Conservation (phyloP, 1,284 basidiomycete genomes). For the Fomitopsis pinicola region DNA sequence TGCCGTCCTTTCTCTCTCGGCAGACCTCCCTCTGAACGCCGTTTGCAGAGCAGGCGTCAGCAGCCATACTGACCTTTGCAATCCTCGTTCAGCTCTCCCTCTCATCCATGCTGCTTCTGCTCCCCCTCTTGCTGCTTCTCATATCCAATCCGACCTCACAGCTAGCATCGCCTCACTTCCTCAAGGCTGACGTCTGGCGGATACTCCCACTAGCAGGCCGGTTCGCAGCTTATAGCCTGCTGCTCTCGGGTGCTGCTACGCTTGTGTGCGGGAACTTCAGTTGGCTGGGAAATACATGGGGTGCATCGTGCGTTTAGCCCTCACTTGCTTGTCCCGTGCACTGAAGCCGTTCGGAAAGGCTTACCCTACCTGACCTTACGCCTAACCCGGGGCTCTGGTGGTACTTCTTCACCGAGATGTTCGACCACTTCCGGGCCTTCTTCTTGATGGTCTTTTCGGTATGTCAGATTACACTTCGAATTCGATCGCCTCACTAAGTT, state of each 20-base stretch:
- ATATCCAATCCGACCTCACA: slow-evolving; percentile 55
- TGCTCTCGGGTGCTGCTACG: slow-evolving; percentile 46
- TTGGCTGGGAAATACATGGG: slow-evolving; percentile 81
- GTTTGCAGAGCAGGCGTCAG: slow-evolving; percentile 45
- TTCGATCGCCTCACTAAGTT: not conserved
- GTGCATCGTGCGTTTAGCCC: slow-evolving; percentile 61
- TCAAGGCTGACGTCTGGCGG: slow-evolving; percentile 33
- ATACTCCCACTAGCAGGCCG: slow-evolving; percentile 39
- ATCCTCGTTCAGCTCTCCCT: slow-evolving; percentile 68
- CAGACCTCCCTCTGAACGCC: not conserved
- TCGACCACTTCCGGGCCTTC: slow-evolving; percentile 95
- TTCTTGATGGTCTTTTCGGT: slow-evolving; percentile 97
- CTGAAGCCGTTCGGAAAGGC: slow-evolving; percentile 12
- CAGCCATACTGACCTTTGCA: slow-evolving; percentile 62
- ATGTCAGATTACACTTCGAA: slow-evolving; percentile 20
- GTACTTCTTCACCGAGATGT: slow-evolving; percentile 99
- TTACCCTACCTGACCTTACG: slow-evolving; percentile 74
- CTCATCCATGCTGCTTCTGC: slow-evolving; percentile 66
- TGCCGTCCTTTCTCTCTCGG: slow-evolving; percentile 9
- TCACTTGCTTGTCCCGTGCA: not conserved
- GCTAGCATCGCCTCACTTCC: slow-evolving; percentile 54
- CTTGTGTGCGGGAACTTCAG: slow-evolving; percentile 52
- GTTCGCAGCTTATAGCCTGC: slow-evolving; percentile 45
- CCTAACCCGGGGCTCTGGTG: slow-evolving; percentile 96
- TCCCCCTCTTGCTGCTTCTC: slow-evolving; percentile 66